Percentiles rank a stretch among this genome's conserved stretches.
These are phyloP conservation scores for Penstemon barbatus DNA, from an alignment of 257 asterid genomes.

Conservation along the genomic window DNA sequence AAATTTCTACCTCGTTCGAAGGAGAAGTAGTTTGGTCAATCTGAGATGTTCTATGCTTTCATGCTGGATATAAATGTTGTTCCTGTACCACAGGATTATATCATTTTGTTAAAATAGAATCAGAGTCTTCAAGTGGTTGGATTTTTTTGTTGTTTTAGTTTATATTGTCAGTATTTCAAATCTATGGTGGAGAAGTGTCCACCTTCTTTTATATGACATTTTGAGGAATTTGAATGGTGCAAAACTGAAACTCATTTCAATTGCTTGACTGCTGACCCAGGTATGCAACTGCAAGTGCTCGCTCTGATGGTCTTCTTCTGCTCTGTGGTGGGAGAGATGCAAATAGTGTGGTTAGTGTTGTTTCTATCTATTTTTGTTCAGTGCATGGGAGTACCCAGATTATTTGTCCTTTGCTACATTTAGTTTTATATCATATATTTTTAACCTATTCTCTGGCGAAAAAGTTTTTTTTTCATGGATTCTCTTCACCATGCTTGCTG, in stretches of 20 bases:
- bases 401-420: conserved; percentile 16
- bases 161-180: background rate
- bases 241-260: conserved; percentile 16
- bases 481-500: conserved; percentile 8
- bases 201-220: background rate
- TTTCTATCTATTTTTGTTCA: conserved; percentile 2
- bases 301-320: conserved; percentile 98
- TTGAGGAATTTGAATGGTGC: background rate
- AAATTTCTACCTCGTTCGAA: background rate
- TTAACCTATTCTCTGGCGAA: conserved; percentile 10
- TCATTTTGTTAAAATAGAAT: background rate
- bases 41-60: background rate
- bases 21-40: background rate
- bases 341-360: conserved; percentile 75
- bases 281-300: conserved; percentile 99
- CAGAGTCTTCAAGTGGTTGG: background rate
- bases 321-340: conserved; percentile 99
- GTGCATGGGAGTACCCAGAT: conserved; percentile 17
- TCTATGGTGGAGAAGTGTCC: background rate
- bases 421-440: conserved; percentile 2
- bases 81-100: background rate
- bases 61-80: background rate
- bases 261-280: conserved; percentile 39
- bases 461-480: background rate
- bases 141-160: background rate